phyloP scores from a whole-genome alignment of 1,284 basidiomycete species.

The Puccinia coronata region DNA sequence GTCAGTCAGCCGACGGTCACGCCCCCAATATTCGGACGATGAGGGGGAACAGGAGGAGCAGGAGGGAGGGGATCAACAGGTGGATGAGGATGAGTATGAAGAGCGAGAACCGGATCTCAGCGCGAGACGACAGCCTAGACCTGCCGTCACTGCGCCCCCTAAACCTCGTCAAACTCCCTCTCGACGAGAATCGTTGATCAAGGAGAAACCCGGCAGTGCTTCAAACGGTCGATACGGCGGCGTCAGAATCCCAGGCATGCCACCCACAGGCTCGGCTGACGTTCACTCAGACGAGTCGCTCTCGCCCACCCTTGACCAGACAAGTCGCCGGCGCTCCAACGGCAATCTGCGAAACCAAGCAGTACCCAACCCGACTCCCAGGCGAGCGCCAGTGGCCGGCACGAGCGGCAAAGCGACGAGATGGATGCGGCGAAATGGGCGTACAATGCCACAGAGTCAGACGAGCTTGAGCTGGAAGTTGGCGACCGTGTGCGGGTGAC shows the following conservation, averaged over 20 bases:
- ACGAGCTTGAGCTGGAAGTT: slow-evolving; percentile 36
- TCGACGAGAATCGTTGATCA: background rate
- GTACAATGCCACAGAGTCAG: slow-evolving; percentile 34
- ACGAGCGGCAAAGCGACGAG: background rate
- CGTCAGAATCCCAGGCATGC: slow-evolving; percentile 46
- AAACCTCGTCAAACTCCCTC: slow-evolving; percentile 24
- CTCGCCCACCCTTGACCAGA: slow-evolving; percentile 18
- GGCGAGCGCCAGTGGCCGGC: slow-evolving; percentile 1
- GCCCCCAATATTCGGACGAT: slow-evolving; percentile 31
- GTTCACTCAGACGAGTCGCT: slow-evolving; percentile 26
- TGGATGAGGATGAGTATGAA: slow-evolving; percentile 11
- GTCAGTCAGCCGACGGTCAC: background rate
- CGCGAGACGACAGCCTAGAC: slow-evolving; percentile 13
- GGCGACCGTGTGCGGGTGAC: slow-evolving; percentile 44
- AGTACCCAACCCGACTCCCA: slow-evolving; percentile 15
- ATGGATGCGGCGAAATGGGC: slow-evolving; percentile 46
- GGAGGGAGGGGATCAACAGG: slow-evolving; percentile 12
- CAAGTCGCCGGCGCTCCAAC: background rate
- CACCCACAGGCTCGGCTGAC: background rate
- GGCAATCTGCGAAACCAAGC: background rate
- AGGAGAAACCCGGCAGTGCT: background rate
- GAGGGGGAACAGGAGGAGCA: background rate
- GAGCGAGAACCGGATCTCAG: slow-evolving; percentile 20
- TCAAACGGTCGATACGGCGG: slow-evolving; percentile 34
- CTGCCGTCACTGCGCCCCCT: slow-evolving; percentile 6